Evolutionary conservation across 495 filamentous ascomycete genomes (phyloP), one percentile per base, ranked within the genome.

Genomic region (Lasiosphaeris hirsuta): DNA sequence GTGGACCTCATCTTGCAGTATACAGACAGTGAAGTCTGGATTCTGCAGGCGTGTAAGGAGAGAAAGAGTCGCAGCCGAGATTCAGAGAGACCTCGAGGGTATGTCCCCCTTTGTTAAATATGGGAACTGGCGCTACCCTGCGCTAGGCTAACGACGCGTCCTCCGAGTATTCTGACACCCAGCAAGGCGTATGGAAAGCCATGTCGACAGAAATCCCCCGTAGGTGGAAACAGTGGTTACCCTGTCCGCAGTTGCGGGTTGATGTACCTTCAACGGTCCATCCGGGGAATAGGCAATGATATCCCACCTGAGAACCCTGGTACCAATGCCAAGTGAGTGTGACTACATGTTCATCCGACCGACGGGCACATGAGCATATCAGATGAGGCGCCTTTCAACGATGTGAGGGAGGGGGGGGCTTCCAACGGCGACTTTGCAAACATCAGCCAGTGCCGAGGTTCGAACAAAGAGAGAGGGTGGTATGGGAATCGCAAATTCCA

Each of bases 181-280:
- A 37, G 40, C 37, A 33, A 33, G n/a, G 13, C 10, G 54, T 36
- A 11, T 17, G 33, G 35, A 10, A 44, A 45, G 43, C 42, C 37
- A 38, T 7, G 49, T 37, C 33, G 15, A 10, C 17, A 15, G 44
- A 58, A 62, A 46, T 43, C 45, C 39, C 61, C 55, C 58, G 57
- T 61, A 59, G 59, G 55, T 63, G 62, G 60, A 59, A 60, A 40
- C 17, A 41, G 53, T 62, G 62, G 66, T 56, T 61, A 43, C 55
- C 61, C 58, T 67, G 66, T 60, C 64, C 62, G 66, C 40, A n/a
- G 60, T 60, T 44, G 59, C 57, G 63, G 60, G 35, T 57, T 46
- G 58, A 69, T 67, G 67, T 58, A 52, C 67, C 67, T 37, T n/a
- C 44, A 51, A 40, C 39, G 46, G 17, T 54, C 40, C 58, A 61